Conservation (phyloP, 768 basidiomycete genomes). For the Amylocystis lapponica region DNA sequence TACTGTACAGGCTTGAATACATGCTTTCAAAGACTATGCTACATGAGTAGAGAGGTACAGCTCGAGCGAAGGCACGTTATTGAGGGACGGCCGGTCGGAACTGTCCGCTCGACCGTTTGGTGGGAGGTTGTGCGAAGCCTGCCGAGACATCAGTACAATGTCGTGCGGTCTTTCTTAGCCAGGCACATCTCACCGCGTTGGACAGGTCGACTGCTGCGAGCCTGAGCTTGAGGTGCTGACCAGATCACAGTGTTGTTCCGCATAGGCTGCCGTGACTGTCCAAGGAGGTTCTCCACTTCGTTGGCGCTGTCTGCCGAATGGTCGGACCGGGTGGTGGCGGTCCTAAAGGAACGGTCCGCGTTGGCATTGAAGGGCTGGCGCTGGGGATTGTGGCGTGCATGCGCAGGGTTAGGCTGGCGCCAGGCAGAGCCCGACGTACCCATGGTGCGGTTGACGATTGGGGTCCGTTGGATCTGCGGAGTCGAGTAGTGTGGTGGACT, state of each 20-base stretch:
- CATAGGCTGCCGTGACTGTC: constrained; percentile 19
- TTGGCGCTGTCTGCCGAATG: constrained; percentile 55
- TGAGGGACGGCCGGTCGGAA: constrained; percentile 37
- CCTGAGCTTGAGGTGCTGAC: constrained; percentile 7
- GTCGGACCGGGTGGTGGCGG: constrained; percentile 19
- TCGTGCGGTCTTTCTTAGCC: not conserved
- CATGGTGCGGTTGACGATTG: constrained; percentile 46
- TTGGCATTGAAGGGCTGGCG: constrained; percentile 34
- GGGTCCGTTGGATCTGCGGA: constrained; percentile 70
- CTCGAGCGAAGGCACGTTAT: too few species aligned
- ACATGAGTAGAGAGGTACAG: too few species aligned
- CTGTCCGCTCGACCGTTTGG: constrained; percentile 32
- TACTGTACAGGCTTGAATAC: too few species aligned
- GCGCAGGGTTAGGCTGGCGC: constrained; percentile 26
- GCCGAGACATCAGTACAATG: not conserved
- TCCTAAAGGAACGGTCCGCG: constrained; percentile 21
- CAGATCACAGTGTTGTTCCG: constrained; percentile 2
- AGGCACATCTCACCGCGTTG: constrained; percentile 6
- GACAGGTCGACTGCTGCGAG: not conserved
- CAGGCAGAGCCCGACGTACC: constrained; percentile 18
- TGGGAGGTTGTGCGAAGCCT: constrained; percentile 40
- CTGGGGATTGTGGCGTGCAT: constrained; percentile 31
- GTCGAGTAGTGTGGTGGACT: not conserved
- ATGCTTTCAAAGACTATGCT: too few species aligned
- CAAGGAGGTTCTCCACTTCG: constrained; percentile 67